Base-by-base conservation (phyloP, 768 basidiomycete genomes). In the Rhodotorula diobovata region DNA sequence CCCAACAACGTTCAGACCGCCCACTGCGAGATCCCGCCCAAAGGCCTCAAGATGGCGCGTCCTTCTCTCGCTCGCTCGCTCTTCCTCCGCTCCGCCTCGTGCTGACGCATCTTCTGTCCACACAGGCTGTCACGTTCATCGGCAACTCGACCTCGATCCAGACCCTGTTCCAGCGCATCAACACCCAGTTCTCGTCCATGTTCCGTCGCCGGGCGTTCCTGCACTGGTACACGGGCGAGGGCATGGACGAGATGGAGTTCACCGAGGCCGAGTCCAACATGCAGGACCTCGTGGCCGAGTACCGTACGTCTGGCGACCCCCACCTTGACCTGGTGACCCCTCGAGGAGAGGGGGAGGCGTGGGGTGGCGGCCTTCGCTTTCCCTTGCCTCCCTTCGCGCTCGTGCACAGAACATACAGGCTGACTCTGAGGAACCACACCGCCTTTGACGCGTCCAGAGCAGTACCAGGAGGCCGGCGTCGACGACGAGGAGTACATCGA, bases 211-310 rank as follows among this genome's bases (percentile, higher is more conserved):
- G 48, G 20, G 59, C 66, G 25, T 74, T 71, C 72, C 45, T 73
- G n/a, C 67, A 73, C 62, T 76, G 72, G 66, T 72, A 92, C 79
- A 89, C 87, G 16, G 89, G 87, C 23, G 92, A 94, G 80, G 92
- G 92, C 54, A 93, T 94, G 93, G 93, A 93, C 80, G 92, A 93
- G 85, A 91, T 93, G 91, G 91, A 93, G 81, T 93, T 97, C 87
- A 94, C 95, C 73, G 95, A 98, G 82, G 95, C 95, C 67, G 94
- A 98, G 83, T 93, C 91, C 53, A 54, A 34, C 34, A 93, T 98
- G 93, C 93, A 61, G 32, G 95, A 97, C 84, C 85, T 98, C 74
- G 91, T 97, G 70, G 92, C 93, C 62, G 95, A 98, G 83, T 97
- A 96, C 83, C 92, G 45, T 46, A 21, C 45, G 45, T 46, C n/a